Evolutionary conservation across 1,139 yeast species (phyloP), one percentile per base, ranked within the genome.

Genomic region (Saccharomycopsis hybrid): DNA sequence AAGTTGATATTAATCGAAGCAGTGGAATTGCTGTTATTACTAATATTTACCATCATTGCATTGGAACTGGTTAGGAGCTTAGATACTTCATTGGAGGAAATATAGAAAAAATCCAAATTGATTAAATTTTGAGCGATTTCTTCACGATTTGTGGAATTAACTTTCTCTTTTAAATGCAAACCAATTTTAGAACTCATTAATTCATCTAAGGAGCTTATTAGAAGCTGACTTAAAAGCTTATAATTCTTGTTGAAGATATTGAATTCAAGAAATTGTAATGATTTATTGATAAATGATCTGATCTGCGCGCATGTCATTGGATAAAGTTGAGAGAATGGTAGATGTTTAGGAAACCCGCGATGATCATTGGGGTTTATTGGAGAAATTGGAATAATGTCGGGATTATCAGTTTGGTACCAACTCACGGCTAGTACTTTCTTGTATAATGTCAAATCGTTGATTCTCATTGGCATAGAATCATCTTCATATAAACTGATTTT

Each of bases 291-390:
- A 47, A 85, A 78, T 11, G 80, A 76, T 48, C 88, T 74, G 27
- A 87, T 67, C 44, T 86, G 82, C 31, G 86, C 77, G 65, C 97
- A 90, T 40, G 88, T 81, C 66, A 86, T 83, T 18, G 94, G 90
- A 60, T 88, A 90, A 57, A 88, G 81, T 53, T 86, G 86, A 53
- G 96, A 87, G 62, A 90, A 92, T 3, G 98, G 97, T 51, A 90
- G 72, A 2, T 80, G 74, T n/a, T 81, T 73, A 0, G 96, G 95
- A 62, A 85, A 78, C 11, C 41, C 44, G 13, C 42, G 30, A 36
- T 41, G 30, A 32, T 46, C 40, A 27, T 44, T 33, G 58, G 50
- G 49, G 35, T 46, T 31, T 7, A 54, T 46, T 11, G 53, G 53
- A 8, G 47, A 60, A 56, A 44, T 45, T 4, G 51, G 54, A 3